Percentiles rank a stretch among this genome's conserved stretches.
Evolutionary conservation across 164 flowering plant species (phyloP).

Genomic region (Chimonanthus praecox): DNA sequence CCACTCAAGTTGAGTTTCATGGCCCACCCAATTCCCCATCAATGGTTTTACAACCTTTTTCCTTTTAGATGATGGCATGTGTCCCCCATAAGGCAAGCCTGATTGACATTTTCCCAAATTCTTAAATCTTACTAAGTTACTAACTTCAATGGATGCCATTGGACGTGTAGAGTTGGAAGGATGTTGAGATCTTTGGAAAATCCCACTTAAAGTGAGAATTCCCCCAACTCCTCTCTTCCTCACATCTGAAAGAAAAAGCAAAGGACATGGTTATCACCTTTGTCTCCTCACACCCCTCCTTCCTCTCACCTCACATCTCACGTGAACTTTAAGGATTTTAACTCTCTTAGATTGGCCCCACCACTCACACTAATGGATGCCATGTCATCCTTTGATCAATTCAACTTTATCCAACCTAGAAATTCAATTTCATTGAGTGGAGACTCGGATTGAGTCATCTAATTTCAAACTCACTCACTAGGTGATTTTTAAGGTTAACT

Average conservation of each 20-base stretch:
- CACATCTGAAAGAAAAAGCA: background rate
- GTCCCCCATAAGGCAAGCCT: slow-evolving; percentile 26
- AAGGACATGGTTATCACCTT: slow-evolving; percentile 1
- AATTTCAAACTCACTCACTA: too few species aligned
- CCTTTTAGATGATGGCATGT: slow-evolving; percentile 15
- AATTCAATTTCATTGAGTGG: background rate
- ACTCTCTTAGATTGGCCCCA: background rate
- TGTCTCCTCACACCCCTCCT: slow-evolving; percentile 3
- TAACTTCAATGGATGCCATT: slow-evolving; percentile 14
- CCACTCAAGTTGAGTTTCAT: slow-evolving; percentile 12
- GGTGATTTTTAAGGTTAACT: too few species aligned
- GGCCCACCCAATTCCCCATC: background rate
- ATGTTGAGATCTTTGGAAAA: slow-evolving; percentile 12
- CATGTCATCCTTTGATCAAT: slow-evolving; percentile 1
- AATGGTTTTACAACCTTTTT: background rate
- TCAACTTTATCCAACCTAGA: slow-evolving; percentile 1
- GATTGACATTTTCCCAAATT: slow-evolving; percentile 22
- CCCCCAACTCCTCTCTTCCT: background rate
- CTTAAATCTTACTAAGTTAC: slow-evolving; percentile 7
- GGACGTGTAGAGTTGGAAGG: slow-evolving; percentile 5
- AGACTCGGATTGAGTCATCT: background rate
- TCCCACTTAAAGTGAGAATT: slow-evolving; percentile 2
- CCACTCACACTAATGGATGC: slow-evolving; percentile 5
- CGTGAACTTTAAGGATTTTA: slow-evolving; percentile 1
- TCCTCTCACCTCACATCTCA: background rate